These are phyloP conservation scores for Crithidia brevicula DNA, from an alignment of 208 protist genomes.

Conservation along the genomic window DNA sequence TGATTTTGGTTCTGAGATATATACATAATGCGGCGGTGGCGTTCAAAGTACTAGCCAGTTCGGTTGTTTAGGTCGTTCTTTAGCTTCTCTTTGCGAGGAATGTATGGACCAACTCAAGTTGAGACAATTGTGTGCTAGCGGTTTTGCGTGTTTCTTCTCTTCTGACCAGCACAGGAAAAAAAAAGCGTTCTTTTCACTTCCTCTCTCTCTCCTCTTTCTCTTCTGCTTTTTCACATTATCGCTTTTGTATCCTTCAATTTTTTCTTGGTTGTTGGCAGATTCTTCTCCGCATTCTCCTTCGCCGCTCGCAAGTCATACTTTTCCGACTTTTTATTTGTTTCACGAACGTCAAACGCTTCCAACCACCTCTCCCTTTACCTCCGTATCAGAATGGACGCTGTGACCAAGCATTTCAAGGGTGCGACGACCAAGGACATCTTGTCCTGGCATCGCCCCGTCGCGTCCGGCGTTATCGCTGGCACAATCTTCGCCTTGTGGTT, in stretches of 20 bases:
- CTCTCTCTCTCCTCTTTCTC: not conserved
- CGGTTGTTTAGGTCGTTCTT: too few relatives aligned
- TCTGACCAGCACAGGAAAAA: too few relatives aligned
- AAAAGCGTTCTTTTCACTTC: not conserved
- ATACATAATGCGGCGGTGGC: too few relatives aligned
- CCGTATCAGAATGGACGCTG: slow-evolving; percentile 23
- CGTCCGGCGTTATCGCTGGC: slow-evolving; percentile 47
- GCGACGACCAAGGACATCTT: slow-evolving; percentile 60
- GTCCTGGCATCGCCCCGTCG: slow-evolving; percentile 68
- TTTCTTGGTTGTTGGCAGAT: too few relatives aligned
- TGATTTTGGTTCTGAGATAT: too few relatives aligned
- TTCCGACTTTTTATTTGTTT: not conserved
- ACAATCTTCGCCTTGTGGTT: slow-evolving; percentile 48
- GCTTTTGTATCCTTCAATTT: not conserved
- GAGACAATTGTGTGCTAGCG: too few relatives aligned
- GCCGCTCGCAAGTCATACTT: too few relatives aligned
- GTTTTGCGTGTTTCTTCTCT: too few relatives aligned
- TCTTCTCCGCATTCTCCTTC: too few relatives aligned
- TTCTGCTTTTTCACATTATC: not conserved
- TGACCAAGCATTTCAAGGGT: slow-evolving; percentile 49
- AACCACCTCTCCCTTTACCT: slow-evolving; percentile 8
- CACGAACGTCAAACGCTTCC: not conserved
- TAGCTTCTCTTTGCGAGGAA: too few relatives aligned
- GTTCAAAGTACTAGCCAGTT: too few relatives aligned
- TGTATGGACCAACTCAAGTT: too few relatives aligned